phyloP scores from a whole-genome alignment of 371 early-diverging fungal species.

The Circinella minor region DNA sequence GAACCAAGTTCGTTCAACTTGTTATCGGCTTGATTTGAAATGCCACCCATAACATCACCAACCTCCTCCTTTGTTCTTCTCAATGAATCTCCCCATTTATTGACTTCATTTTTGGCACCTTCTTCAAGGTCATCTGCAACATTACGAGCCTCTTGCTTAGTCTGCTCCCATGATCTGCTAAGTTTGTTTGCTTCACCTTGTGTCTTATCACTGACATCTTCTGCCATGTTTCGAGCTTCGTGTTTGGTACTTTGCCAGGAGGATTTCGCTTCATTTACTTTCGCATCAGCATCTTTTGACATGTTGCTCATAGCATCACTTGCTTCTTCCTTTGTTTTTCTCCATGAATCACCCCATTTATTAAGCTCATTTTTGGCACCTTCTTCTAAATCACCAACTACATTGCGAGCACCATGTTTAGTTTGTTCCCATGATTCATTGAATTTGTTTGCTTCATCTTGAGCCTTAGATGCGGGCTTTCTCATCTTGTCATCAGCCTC shows the following conservation, averaged over 20 bases:
- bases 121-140: neutral
- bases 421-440: constrained; percentile 18
- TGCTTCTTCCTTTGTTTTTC: constrained; percentile 15
- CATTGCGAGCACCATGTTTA: neutral
- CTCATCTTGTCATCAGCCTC: neutral
- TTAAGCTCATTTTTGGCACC: neutral
- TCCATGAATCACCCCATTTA: neutral
- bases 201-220: constrained; percentile 11
- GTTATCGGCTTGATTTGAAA: constrained; percentile 8
- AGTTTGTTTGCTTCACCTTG: constrained; percentile 5
- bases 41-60: neutral
- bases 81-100: neutral
- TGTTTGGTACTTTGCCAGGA: constrained; percentile 22
- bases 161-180: neutral
- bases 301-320: neutral
- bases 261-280: neutral
- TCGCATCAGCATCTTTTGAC: neutral
- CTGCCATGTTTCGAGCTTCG: neutral
- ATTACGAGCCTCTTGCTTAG: neutral
- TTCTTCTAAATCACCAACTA: neutral
- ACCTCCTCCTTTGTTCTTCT: constrained; percentile 11
- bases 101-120: neutral
- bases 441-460: too few relatives aligned
- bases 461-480: too few relatives aligned
- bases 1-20: neutral